These are phyloP conservation scores for Entomortierella parvispora DNA, from an alignment of 192 early-diverging fungal species.

Conservation along the genomic window DNA sequence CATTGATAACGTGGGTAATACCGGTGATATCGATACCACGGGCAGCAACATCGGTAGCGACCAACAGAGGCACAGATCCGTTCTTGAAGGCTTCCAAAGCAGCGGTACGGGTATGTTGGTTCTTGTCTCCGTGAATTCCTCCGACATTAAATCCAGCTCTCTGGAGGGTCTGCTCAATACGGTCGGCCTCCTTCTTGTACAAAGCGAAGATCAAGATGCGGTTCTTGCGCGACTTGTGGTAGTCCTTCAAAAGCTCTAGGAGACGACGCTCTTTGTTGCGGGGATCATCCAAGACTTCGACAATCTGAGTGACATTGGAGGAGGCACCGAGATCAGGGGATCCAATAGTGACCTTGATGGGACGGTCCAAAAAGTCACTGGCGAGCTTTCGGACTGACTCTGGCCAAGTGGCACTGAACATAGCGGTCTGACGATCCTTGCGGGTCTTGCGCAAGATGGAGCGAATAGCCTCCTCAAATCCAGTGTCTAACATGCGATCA, in stretches of 20 bases:
- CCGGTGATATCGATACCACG: conserved; percentile 91
- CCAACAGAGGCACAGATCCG: conserved; percentile 83
- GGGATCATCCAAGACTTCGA: conserved; percentile 86
- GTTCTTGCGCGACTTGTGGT: conserved; percentile 88
- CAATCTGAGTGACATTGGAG: conserved; percentile 84
- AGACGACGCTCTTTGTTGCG: conserved; percentile 80
- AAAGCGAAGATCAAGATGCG: conserved; percentile 93
- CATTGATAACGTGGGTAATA: conserved; percentile 96
- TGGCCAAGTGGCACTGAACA: conserved; percentile 98
- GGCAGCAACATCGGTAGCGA: conserved; percentile 95
- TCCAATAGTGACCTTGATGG: conserved; percentile 87
- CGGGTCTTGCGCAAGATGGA: conserved; percentile 84
- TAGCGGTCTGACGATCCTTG: conserved; percentile 86
- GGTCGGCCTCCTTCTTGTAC: conserved; percentile 95
- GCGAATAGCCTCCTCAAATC: conserved; percentile 91
- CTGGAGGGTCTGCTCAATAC: conserved; percentile 79
- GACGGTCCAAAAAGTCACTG: conserved; percentile 80
- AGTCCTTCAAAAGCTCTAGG: conserved; percentile 79
- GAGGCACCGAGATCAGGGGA: conserved; percentile 91
- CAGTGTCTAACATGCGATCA: conserved; percentile 97
- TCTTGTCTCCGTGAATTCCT: conserved; percentile 93
- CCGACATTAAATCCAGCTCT: conserved; percentile 83
- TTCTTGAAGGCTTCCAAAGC: conserved; percentile 85
- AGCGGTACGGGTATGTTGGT: conserved; percentile 81
- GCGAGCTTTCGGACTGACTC: conserved; percentile 88